Evolutionary conservation across 1,284 basidiomycete genomes (phyloP).

Genomic region (Apiotrichum sp.): DNA sequence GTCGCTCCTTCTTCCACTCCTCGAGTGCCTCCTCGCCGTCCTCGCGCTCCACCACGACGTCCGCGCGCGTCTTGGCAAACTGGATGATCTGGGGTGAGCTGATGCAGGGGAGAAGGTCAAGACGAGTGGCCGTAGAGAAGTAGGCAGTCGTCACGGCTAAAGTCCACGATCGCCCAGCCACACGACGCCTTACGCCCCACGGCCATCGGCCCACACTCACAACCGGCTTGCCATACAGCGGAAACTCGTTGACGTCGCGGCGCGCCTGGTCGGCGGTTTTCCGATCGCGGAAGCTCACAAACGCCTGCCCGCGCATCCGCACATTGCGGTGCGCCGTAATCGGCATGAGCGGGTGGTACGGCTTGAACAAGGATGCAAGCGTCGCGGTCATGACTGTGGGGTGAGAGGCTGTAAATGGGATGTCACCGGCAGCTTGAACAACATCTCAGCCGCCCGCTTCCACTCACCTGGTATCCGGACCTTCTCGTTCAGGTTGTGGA

Average conservation of each 20-base stretch:
- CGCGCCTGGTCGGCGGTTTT: constrained; percentile 79
- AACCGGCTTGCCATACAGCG: constrained; percentile 94
- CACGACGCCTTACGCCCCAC: background rate
- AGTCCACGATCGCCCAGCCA: too few relatives aligned
- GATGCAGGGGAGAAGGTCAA: background rate
- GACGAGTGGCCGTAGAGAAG: background rate
- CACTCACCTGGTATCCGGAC: constrained; percentile 73
- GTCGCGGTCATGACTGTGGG: constrained; percentile 75
- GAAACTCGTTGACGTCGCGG: constrained; percentile 89
- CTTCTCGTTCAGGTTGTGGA: constrained; percentile 97
- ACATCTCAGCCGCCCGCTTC: too few relatives aligned
- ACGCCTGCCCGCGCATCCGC: constrained; percentile 97
- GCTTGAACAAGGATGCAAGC: constrained; percentile 80
- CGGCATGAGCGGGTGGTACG: constrained; percentile 84
- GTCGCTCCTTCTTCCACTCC: constrained; percentile 64
- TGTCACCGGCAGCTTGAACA: too few relatives aligned
- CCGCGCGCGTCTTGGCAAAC: constrained; percentile 81
- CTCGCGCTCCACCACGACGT: constrained; percentile 73
- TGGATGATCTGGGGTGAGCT: constrained; percentile 55
- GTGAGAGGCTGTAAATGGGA: too few relatives aligned
- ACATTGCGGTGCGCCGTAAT: constrained; percentile 89
- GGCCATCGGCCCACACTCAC: constrained; percentile 49
- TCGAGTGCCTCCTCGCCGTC: constrained; percentile 62
- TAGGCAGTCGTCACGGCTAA: too few relatives aligned
- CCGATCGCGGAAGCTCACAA: constrained; percentile 79